Conservation (phyloP, 1,139 yeast genomes). For the Maudiozyma humilis region DNA sequence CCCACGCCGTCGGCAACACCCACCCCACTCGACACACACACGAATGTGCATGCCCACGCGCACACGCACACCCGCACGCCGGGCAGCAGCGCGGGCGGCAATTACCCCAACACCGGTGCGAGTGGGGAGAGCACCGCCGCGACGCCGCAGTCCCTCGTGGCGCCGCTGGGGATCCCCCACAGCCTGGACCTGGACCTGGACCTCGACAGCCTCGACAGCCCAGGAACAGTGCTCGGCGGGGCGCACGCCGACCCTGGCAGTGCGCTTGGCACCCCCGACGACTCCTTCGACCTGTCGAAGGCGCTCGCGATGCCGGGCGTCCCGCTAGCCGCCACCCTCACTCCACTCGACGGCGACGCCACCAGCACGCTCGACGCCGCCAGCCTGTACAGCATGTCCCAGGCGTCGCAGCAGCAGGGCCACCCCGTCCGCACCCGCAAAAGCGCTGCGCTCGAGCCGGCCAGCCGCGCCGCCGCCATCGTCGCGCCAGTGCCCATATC, state of each 20-base stretch:
- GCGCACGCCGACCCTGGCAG: constrained; percentile 26
- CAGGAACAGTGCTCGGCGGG: constrained; percentile 8
- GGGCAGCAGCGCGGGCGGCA: too few species aligned
- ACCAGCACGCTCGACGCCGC: background rate
- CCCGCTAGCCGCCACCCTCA: background rate
- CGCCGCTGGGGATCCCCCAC: too few species aligned
- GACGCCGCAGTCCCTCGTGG: too few species aligned
- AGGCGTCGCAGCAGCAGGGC: too few species aligned
- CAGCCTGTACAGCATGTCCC: background rate
- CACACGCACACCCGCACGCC: too few species aligned
- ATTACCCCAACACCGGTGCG: too few species aligned
- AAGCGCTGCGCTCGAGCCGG: background rate
- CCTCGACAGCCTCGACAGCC: background rate
- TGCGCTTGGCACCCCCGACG: constrained; percentile 13
- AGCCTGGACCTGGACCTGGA: background rate
- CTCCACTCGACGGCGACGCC: too few species aligned
- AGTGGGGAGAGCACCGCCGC: too few species aligned
- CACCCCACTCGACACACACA: background rate
- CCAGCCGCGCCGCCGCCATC: background rate
- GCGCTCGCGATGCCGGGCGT: constrained; percentile 25
- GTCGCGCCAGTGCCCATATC: constrained; percentile 2
- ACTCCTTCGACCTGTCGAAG: constrained; percentile 28
- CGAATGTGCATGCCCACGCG: too few species aligned
- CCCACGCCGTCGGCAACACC: too few species aligned
- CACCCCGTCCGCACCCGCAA: background rate